Percentiles rank a stretch among this genome's conserved stretches.
Evolutionary conservation across 306 rosid species (phyloP).

Genomic region (Cercis canadensis): DNA sequence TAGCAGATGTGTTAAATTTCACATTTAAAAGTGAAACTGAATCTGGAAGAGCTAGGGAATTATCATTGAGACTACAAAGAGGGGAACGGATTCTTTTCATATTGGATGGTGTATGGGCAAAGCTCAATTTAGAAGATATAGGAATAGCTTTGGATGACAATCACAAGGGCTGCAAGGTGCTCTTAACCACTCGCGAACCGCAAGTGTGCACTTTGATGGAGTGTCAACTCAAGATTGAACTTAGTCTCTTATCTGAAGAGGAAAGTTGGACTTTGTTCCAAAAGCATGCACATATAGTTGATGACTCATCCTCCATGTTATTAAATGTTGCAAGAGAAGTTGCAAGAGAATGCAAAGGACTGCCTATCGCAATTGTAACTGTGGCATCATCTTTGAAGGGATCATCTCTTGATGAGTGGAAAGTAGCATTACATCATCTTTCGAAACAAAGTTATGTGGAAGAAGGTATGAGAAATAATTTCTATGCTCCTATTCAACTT

Average conservation of each 20-base stretch:
- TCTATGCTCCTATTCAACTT: too few species aligned
- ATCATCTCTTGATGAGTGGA: neutral
- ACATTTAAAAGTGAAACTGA: rapidly evolving
- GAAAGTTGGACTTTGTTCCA: neutral
- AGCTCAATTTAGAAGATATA: neutral
- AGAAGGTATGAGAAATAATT: too few species aligned
- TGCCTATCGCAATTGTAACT: neutral
- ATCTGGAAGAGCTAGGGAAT: rapidly evolving
- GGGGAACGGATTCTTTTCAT: neutral
- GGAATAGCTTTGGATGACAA: neutral
- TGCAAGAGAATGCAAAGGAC: neutral
- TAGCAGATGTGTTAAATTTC: neutral
- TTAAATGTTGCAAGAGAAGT: neutral
- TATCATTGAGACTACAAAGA: neutral
- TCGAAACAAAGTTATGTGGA: too few species aligned
- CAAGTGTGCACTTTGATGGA: neutral
- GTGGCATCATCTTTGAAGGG: neutral
- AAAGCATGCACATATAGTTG: neutral
- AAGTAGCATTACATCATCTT: neutral
- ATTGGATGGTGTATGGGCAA: neutral
- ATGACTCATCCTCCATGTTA: too few species aligned
- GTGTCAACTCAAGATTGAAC: neutral
- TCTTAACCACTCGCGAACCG: neutral
- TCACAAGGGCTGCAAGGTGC: neutral
- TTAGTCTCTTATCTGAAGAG: neutral